These are phyloP conservation scores for Penicillium sp. DNA, from an alignment of 2,329 filamentous ascomycete genomes.

Conservation along the genomic window DNA sequence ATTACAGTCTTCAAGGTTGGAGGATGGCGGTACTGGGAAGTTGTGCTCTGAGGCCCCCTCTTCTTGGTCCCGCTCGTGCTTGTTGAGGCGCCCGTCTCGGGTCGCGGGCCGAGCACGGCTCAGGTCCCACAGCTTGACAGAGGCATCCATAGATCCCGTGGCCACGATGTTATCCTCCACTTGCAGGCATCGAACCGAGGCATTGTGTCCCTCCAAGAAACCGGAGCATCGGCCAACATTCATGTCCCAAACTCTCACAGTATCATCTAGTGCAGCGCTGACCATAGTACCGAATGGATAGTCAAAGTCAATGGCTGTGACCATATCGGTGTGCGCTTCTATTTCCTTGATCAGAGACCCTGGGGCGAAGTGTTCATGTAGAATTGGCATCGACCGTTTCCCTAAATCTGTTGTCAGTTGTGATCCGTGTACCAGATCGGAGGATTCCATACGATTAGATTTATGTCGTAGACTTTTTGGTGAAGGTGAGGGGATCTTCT, in stretches of 20 bases:
- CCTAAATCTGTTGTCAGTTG: constrained; percentile 50
- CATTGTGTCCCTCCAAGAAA: constrained; percentile 86
- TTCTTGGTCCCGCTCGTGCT: constrained; percentile 46
- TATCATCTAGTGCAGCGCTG: constrained; percentile 87
- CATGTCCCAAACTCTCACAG: constrained; percentile 92
- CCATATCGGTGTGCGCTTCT: constrained; percentile 79
- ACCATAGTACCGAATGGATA: constrained; percentile 96
- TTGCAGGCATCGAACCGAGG: constrained; percentile 87
- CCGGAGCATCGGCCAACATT: constrained; percentile 92
- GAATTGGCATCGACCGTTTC: constrained; percentile 78
- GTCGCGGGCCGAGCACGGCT: constrained; percentile 83
- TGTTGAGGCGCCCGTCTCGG: constrained; percentile 52
- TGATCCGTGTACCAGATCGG: background rate
- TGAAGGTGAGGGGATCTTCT: constrained; percentile 75
- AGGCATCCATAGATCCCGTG: constrained; percentile 91
- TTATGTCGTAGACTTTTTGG: constrained; percentile 53
- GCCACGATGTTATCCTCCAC: constrained; percentile 94
- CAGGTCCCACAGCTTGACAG: constrained; percentile 91
- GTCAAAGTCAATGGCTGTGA: constrained; percentile 93
- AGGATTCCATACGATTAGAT: constrained; percentile 36
- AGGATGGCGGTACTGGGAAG: constrained; percentile 64
- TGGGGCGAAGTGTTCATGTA: constrained; percentile 92
- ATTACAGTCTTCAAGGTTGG: constrained; percentile 84
- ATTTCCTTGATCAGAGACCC: constrained; percentile 86
- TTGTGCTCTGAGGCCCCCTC: constrained; percentile 46